These are phyloP conservation scores for Colletotrichum shisoi DNA, from an alignment of 2,329 filamentous ascomycete genomes.

Conservation along the genomic window DNA sequence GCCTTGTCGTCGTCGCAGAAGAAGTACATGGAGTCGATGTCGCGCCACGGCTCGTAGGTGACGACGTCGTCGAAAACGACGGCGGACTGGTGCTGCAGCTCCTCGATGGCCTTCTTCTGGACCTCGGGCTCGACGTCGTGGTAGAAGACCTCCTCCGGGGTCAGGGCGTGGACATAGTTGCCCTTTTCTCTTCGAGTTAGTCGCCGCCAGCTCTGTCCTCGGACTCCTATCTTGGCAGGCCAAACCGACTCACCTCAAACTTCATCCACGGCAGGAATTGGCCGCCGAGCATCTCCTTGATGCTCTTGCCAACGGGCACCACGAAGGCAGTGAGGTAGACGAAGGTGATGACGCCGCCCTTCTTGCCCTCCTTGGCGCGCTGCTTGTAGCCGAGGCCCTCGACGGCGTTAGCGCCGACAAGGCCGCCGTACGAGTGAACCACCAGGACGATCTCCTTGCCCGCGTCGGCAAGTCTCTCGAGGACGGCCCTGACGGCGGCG, in stretches of 20 bases:
- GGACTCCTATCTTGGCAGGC: not conserved
- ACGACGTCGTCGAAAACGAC: slow-evolving; percentile 41
- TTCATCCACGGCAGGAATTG: slow-evolving; percentile 44
- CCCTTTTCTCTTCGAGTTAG: slow-evolving; percentile 36
- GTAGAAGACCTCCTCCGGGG: slow-evolving; percentile 42
- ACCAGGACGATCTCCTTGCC: slow-evolving; percentile 54
- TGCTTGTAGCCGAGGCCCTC: slow-evolving; percentile 48
- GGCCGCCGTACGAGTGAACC: slow-evolving; percentile 55
- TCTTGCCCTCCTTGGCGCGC: slow-evolving; percentile 45
- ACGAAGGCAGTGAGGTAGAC: slow-evolving; percentile 51
- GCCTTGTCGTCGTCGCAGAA: slow-evolving; percentile 43
- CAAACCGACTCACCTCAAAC: slow-evolving; percentile 38
- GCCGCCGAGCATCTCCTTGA: slow-evolving; percentile 42
- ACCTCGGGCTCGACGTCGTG: slow-evolving; percentile 41
- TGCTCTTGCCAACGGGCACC: slow-evolving; percentile 42
- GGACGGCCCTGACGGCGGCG: slow-evolving; percentile 42
- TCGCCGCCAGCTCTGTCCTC: not conserved
- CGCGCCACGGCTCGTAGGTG: slow-evolving; percentile 44
- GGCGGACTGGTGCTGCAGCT: slow-evolving; percentile 23
- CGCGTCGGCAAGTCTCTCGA: slow-evolving; percentile 46
- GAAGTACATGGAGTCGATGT: slow-evolving; percentile 43
- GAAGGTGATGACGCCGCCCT: slow-evolving; percentile 51
- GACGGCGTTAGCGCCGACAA: slow-evolving; percentile 51
- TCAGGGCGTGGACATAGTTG: slow-evolving; percentile 17
- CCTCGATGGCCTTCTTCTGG: slow-evolving; percentile 35